Conservation (phyloP, 768 basidiomycete genomes). For the Russula olivacea region DNA sequence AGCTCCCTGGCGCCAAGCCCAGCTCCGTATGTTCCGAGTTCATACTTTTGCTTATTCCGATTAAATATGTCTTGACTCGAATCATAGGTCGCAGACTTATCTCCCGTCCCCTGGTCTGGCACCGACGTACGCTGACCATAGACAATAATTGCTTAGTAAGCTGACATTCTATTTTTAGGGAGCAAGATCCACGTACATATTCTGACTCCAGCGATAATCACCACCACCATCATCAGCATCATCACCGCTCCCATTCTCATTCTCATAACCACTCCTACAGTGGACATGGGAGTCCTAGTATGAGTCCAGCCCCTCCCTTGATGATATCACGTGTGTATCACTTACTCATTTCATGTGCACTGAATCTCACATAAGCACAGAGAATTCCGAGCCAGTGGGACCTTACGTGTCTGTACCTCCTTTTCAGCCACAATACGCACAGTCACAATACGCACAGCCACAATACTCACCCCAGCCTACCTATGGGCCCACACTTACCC, state of each 20-base stretch:
- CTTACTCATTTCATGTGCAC: not conserved
- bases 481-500: not conserved
- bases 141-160: not conserved
- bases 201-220: too few relatives aligned
- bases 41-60: not conserved
- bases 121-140: conserved; percentile 1
- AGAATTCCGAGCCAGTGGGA: conserved; percentile 12
- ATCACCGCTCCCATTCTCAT: conserved; percentile 9
- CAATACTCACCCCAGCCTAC: not conserved
- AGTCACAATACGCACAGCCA: too few relatives aligned
- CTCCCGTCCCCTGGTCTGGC: not conserved
- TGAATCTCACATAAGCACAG: not conserved
- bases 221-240: not conserved
- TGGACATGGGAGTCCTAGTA: conserved; percentile 6
- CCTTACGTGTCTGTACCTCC: not conserved
- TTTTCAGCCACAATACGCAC: conserved; percentile 1
- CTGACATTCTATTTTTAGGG: conserved; percentile 6
- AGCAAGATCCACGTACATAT: too few relatives aligned
- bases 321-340: conserved; percentile 7
- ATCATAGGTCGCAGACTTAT: not conserved
- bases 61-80: not conserved
- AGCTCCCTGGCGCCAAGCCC: conserved; percentile 6
- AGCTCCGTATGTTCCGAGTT: conserved; percentile 1
- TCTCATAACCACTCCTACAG: conserved; percentile 8
- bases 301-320: conserved; percentile 7